Base-by-base conservation (phyloP, 208 protist species). In the Wallacemonas sp. region DNA sequence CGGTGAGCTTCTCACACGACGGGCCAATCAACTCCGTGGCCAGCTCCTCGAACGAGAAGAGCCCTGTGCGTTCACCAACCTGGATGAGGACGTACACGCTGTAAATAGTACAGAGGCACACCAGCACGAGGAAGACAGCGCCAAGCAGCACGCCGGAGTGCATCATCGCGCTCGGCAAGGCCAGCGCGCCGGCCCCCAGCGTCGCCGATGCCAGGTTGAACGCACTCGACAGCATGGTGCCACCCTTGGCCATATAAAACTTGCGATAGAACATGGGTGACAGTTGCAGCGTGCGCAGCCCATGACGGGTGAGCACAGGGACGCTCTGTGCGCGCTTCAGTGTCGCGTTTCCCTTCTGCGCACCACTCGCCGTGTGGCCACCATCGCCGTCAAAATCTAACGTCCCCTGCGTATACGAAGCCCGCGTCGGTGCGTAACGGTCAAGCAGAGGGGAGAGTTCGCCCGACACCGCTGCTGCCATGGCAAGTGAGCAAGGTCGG, bases 181-280 rank as follows among this genome's bases (percentile, higher is more conserved):
- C 81, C 46, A 95, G 58, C 12, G 76, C 78, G 21, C 86, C 84
- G 1, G 89, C 89, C 5, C 89, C 85, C 29, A 88, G 80, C 2
- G 86, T 95, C 10, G 81, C 72, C 17, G 81, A 92, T 12, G 81
- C 78, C 30, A 95, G 62, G 66, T 95, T 93, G 64, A 95, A 95
- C 15, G 79, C 78, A 55, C 79, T 88, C 3, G 84, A 83, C 29
- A 73, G 32, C 71, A 95, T 78, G 10, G 78, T 76, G 22, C 83
- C 89, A 21, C 77, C 67, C 45, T 80, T 74, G 17, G 79, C 61
- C 73, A 83, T 81, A 74, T 81, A 89, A 24, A 68, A 70, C 30
- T 67, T 73, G 52, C 64, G 37, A 55, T 83, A 68, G 38, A 85
- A 82, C 38, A 86, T 70, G 1, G 78, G 77, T 2, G 82, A 85